Conservation (phyloP, 78 protist species). For the Neovahlkampfia damariscottae region DNA sequence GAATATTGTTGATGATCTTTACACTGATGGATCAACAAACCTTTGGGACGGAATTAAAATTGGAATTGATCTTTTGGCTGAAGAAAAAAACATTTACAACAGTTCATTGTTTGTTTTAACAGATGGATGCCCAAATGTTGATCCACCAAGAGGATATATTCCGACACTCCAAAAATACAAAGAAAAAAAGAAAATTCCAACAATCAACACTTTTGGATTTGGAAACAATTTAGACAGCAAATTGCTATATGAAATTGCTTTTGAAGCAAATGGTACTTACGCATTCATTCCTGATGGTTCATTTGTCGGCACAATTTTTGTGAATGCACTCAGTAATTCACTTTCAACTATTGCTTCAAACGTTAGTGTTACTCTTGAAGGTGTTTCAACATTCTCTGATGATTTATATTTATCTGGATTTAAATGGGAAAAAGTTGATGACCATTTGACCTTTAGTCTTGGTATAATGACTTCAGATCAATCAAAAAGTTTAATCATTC, state of each 20-base stretch:
- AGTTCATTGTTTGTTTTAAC: slow-evolving; percentile 33
- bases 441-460: too few species aligned
- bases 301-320: slow-evolving; percentile 45
- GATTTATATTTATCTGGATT: background rate
- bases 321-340: slow-evolving; percentile 27
- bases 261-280: slow-evolving; percentile 29
- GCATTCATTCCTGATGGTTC: slow-evolving; percentile 45
- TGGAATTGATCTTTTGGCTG: slow-evolving; percentile 16
- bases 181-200: slow-evolving; percentile 14
- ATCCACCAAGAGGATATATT: slow-evolving; percentile 46
- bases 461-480: background rate
- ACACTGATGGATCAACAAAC: slow-evolving; percentile 34
- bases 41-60: slow-evolving; percentile 51
- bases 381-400: background rate
- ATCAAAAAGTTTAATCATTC: background rate
- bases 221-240: slow-evolving; percentile 47
- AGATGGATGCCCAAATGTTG: slow-evolving; percentile 45
- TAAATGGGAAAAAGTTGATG: background rate
- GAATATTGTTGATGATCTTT: slow-evolving; percentile 3
- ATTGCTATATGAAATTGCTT: slow-evolving; percentile 31
- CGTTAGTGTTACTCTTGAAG: slow-evolving; percentile 5
- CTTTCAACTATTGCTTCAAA: background rate
- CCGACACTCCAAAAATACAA: slow-evolving; percentile 21
- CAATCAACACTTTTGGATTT: slow-evolving; percentile 46
- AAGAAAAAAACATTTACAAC: background rate